Base-by-base conservation (phyloP, 495 filamentous ascomycete species). In the Aspergillus ellipticus region DNA sequence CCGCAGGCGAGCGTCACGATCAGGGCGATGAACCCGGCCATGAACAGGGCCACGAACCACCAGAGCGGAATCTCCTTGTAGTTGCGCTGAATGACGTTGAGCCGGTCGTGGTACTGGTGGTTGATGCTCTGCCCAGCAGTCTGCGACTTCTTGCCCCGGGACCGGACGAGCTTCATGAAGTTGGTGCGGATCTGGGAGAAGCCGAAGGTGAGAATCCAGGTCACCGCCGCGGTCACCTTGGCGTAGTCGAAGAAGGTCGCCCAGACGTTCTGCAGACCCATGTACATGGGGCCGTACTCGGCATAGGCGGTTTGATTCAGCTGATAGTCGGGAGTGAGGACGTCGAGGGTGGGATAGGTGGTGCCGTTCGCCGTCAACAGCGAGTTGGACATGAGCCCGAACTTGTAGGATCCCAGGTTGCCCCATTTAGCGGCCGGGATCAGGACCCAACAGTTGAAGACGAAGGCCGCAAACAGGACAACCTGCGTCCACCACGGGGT, bases 191-290 rank as follows among this genome's bases (percentile, higher is more conserved):
- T 66, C 53, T 80, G 70, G 1, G 71, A 46, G 35, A 68, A 79
- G 1, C 81, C 81, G 53, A 84, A 84, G 8, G 80, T 77, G 2
- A 65, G 68, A 60, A 84, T 82, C 79, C 80, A 84, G 8, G 74
- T 75, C 39, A 82, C 63, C 2, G 79, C 80, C 10, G 79, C 79
- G n/a, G 78, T 71, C 42, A 82, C 76, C 13, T 78, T 80, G 24
- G 78, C 75, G 52, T 81, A 82, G 63, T 82, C 79, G 58, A 82
- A 83, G 68, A 83, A 82, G 22, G 79, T 81, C 3, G 66, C 62
- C 80, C 80, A 83, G 10, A 81, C 67, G 41, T 76, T 70, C 43
- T 82, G 81, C 5, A 77, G 56, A 9, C 80, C 76, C 62, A 82
- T 78, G 51, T 81, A 80, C 49, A 79, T 72, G 8, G 71, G 75